Evolutionary conservation across 345 rosid species (phyloP).

Genomic region (Zanthoxylum bungeanum): DNA sequence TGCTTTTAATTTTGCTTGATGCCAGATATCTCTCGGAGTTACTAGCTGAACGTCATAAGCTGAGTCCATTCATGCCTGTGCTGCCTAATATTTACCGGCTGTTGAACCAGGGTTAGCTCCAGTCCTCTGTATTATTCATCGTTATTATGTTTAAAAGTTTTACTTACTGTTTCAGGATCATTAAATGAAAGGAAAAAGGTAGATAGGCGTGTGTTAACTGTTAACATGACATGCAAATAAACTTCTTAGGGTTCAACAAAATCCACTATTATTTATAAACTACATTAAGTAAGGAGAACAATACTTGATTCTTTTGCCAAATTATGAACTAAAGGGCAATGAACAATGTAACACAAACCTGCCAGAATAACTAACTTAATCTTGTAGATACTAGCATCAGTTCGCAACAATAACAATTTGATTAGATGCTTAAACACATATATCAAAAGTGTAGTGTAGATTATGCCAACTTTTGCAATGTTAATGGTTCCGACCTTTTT

Average conservation of each 20-base stretch:
- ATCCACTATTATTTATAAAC: neutral
- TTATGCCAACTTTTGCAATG: neutral
- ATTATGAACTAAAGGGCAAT: neutral
- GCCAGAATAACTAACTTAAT: neutral
- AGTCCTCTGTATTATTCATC: neutral
- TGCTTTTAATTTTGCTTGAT: slow-evolving; percentile 11
- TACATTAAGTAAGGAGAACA: neutral
- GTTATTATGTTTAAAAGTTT: neutral
- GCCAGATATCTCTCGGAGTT: slow-evolving; percentile 80
- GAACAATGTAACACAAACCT: neutral
- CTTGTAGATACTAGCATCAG: neutral
- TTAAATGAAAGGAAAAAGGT: neutral
- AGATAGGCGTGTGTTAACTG: neutral
- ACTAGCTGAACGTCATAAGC: slow-evolving; percentile 71
- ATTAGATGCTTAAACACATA: neutral
- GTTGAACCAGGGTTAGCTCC: slow-evolving; percentile 72
- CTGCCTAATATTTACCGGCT: slow-evolving; percentile 57
- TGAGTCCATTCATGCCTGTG: slow-evolving; percentile 67
- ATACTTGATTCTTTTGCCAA: neutral
- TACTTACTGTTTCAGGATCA: neutral
- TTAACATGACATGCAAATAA: neutral
- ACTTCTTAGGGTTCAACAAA: neutral
- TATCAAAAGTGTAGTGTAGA: neutral
- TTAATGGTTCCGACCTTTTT: neutral
- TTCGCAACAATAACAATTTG: neutral